Evolutionary conservation across 768 basidiomycete species (phyloP), one percentile per base, ranked within the genome.

Genomic region (Suillus subalutaceus): DNA sequence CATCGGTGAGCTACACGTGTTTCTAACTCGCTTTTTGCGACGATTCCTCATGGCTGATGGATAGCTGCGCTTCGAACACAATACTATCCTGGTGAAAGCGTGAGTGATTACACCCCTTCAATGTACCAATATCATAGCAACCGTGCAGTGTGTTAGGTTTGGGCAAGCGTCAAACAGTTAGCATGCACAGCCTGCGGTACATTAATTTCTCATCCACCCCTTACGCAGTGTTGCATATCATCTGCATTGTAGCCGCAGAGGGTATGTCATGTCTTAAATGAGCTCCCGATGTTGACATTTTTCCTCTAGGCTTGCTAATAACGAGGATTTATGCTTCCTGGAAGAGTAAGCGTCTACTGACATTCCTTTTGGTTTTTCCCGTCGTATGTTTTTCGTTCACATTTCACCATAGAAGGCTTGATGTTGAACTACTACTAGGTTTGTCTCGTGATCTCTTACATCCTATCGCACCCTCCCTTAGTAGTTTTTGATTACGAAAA

Each of bases 61-160:
- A 32, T 32, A 48, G 48, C n/a, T 48, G 48, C 48, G 12, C 48
- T 48, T 48, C 48, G 48, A 48, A 48, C 48, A 23, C 48, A 48
- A 23, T 48, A 58, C 37, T 58, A 58, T 58, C 56, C 56, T 38
- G 56, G 56, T 38, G 56, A 58, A 58, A 58, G 56, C 4, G 56
- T 23, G n/a, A 38, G 56, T 38, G 13, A 23, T 23, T 4, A 58
- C 13, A 20, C 1, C 56, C 37, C 32, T 56, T n/a, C 23, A n/a
- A 23, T 1, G 15, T 23, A 4, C n/a, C 13, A 6, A 26, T 58
- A 4, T 16, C 38, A 23, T 58, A 40, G 4, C 37, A 40, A 23
- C 4, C 16, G 3, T 16, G 57, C 5, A 58, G 57, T 58, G 38
- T 58, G 38, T 26, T 23, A 58, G 37, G 26, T 40, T 23, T 26